Evolutionary conservation across 768 basidiomycete genomes (phyloP), one percentile per base, ranked within the genome.

Genomic region (Psilocybe cyanescens): DNA sequence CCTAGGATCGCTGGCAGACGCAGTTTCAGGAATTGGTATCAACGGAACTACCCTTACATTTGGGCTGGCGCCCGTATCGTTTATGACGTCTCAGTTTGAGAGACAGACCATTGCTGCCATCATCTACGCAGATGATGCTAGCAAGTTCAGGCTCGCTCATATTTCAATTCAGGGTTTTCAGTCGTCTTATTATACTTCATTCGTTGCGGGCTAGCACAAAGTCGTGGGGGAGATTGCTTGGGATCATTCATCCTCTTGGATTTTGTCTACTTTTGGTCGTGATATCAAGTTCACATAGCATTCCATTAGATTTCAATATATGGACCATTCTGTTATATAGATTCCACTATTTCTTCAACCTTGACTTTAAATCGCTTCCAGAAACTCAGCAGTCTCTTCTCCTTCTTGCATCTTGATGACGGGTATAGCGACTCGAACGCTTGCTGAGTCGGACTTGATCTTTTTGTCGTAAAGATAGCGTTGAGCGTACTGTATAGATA

Each of bases 21-120:
- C 53, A 83, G 88, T 3, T 72, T 97, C 70, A 83, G 93, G 59
- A 99, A 99, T 79, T 98, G 89, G 85, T 96, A 94, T 74, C 94
- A 96, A 75, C 82, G 86, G 65, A 94, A 91, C 70, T 99, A 99
- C 65, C 88, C 90, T 1, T 99, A 92, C 72, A 78, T 95, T 2
- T 98, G 95, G 88, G 81, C 89, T 55, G 92, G 94, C 17, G 97
- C 84, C 4, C 78, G 84, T 12, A 70, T 86, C 53, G 83, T 70
- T n/a, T 86, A 83, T 63, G 82, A 84, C 67, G 60, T 76, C 19
- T 48, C 47, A 2, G 50, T 59, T 19, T 63, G 54, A 60, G 35
- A 4, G 49, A 56, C 39, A 41, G 16, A 28, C 16, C 4, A 29
- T 8, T 24, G 33, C 33, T 35, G 33, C 7, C 11, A 11, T 35